Base-by-base conservation (phyloP, 2,329 filamentous ascomycete species). In the Trichoderma asperellum region DNA sequence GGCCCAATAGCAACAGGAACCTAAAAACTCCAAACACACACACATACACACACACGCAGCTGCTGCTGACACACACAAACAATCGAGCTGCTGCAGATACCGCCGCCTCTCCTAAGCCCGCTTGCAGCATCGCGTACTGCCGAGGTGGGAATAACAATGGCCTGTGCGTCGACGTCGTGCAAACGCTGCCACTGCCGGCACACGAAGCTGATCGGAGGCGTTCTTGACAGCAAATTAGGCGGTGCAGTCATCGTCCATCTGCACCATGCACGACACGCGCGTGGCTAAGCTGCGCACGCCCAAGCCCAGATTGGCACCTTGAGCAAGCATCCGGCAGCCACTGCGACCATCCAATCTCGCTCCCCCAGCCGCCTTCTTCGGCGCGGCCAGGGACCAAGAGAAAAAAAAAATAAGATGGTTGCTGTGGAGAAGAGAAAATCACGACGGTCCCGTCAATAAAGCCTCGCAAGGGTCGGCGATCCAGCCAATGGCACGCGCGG, bases 351-450 rank as follows among this genome's bases (percentile, higher is more conserved):
- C 34, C 63, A 67, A 67, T 67, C 63, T 66, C 63, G 37, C n/a
- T 18, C 53, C 27, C 49, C 52, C 52, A 56, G 49, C 61, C 52
- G 34, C 37, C 60, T 35, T 27, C 21, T 43, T 55, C 49, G 37
- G 49, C 18, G 21, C n/a, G 29, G 11, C 34, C 34, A 35, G 34
- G 40, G 14, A 43, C 40, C 18, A n/a, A 5, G 12, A 43, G 18
- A 43, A n/a, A 43, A 57, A 47, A 65, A 65, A 21, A 57, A 37
- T 6, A 58, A 16, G 24, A 43, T 61, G 61, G 68, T 69, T 69
- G 68, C 68, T 69, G 68, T 69, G 68, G 68, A 69, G 68, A 69
- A 69, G 61, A 47, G 43, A 52, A 56, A 55, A 58, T 24, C 67
- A 37, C 14, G 67, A 32, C 35, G 43, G 37, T 24, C 24, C 59